Percentiles rank a stretch among this genome's conserved stretches.
Conservation (phyloP, 352 stramenopile genomes). For the Globisporangium viniferum region DNA sequence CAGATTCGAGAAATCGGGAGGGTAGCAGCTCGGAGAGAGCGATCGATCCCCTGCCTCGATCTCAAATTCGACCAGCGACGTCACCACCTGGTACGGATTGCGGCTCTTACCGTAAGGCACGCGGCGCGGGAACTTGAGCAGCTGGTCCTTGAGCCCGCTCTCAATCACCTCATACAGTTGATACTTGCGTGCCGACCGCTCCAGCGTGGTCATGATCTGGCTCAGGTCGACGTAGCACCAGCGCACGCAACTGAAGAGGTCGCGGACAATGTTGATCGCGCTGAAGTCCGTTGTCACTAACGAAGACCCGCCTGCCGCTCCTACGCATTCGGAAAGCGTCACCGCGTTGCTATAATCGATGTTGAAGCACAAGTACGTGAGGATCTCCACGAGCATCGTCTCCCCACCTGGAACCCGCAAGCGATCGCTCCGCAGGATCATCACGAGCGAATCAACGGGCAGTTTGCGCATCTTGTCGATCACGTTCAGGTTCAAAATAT, state of each 20-base stretch:
- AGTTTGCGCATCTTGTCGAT: constrained; percentile 37
- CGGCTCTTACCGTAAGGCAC: constrained; percentile 16
- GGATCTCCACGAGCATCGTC: constrained; percentile 36
- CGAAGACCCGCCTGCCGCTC: not conserved
- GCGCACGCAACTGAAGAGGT: constrained; percentile 57
- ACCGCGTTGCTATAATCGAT: constrained; percentile 9
- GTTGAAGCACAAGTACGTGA: constrained; percentile 46
- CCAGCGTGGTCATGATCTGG: constrained; percentile 53
- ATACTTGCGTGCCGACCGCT: constrained; percentile 36
- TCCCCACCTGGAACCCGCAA: constrained; percentile 54
- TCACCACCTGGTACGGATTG: constrained; percentile 28
- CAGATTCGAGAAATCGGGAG: not conserved
- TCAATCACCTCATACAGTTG: constrained; percentile 61
- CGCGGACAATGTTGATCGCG: constrained; percentile 35
- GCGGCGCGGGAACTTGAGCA: constrained; percentile 10
- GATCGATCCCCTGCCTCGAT: constrained; percentile 48
- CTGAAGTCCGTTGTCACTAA: constrained; percentile 6
- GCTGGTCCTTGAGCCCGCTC: constrained; percentile 17
- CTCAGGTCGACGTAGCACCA: constrained; percentile 60
- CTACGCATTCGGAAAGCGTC: not conserved
- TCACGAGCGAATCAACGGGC: constrained; percentile 55
- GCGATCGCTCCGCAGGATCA: constrained; percentile 60
- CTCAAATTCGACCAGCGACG: constrained; percentile 50
- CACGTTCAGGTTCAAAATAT: constrained; percentile 10
- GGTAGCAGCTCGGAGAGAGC: constrained; percentile 15